phyloP scores from a whole-genome alignment of 2,329 filamentous ascomycete species.

The Chaetomiaceae sp. region DNA sequence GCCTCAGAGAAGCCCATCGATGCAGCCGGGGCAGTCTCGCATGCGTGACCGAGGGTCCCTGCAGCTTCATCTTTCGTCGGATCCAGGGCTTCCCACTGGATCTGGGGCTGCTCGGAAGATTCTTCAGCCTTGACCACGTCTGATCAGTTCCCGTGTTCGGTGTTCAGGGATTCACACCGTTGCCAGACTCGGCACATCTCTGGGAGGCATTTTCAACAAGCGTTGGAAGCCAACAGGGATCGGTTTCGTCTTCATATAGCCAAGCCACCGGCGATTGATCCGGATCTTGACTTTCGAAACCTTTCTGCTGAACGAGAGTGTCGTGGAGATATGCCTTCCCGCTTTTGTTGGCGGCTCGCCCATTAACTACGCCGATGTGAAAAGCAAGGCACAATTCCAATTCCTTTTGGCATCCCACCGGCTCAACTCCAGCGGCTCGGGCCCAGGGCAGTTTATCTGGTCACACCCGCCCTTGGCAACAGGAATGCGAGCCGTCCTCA shows the following conservation, averaged over 20 bases:
- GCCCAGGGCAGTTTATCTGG: background rate
- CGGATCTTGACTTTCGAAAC: background rate
- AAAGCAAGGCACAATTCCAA: background rate
- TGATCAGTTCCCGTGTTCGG: constrained; percentile 11
- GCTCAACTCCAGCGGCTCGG: background rate
- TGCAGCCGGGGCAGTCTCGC: background rate
- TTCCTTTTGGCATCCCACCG: background rate
- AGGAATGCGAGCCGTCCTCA: too few species aligned
- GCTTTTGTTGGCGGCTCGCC: background rate
- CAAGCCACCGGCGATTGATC: background rate
- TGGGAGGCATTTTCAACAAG: background rate
- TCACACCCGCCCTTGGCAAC: background rate
- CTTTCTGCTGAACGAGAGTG: background rate
- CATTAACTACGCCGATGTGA: background rate
- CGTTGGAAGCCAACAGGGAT: background rate
- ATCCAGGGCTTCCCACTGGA: background rate
- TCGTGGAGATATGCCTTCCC: background rate
- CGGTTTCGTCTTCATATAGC: background rate
- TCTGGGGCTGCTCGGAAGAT: background rate
- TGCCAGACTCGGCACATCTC: background rate
- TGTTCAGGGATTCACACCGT: too few species aligned
- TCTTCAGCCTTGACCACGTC: constrained; percentile 1
- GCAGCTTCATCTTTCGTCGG: background rate
- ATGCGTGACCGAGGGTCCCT: background rate
- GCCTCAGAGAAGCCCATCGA: background rate